Evolutionary conservation across 805 yeast species (phyloP).

Genomic region (Monosporozyma servazzii): DNA sequence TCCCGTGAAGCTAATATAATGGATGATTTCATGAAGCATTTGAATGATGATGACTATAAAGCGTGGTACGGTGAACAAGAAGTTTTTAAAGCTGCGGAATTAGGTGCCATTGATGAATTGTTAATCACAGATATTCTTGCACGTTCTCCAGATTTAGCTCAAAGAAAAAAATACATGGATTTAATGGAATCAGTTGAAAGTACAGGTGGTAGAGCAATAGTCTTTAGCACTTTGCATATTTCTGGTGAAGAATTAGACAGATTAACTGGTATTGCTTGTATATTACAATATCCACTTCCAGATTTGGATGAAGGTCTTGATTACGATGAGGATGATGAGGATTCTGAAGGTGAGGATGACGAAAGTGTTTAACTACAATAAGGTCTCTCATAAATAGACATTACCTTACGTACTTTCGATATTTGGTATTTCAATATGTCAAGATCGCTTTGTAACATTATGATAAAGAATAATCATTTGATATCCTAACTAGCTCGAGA

Average conservation of each 20-base stretch:
- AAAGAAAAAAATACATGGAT: constrained; percentile 58
- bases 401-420: background rate
- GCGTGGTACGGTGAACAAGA: constrained; percentile 93
- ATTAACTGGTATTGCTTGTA: constrained; percentile 84
- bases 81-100: constrained; percentile 58
- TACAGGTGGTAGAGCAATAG: constrained; percentile 66
- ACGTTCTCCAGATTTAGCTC: constrained; percentile 61
- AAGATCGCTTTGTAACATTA: background rate
- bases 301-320: constrained; percentile 58
- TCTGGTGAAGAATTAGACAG: constrained; percentile 85
- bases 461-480: background rate
- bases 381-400: background rate
- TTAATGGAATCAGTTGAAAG: constrained; percentile 59
- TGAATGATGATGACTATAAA: constrained; percentile 70
- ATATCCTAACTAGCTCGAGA: background rate
- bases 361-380: background rate
- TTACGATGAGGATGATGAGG: constrained; percentile 26
- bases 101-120: constrained; percentile 69
- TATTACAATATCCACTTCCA: constrained; percentile 73
- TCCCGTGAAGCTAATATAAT: constrained; percentile 62
- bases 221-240: constrained; percentile 79
- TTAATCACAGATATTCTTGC: constrained; percentile 74
- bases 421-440: background rate
- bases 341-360: background rate
- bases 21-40: constrained; percentile 65